A percentile compares a stretch with the other conserved stretches of the same genome.
phyloP scores from a whole-genome alignment of 1,284 basidiomycete genomes.

The Apiotrichum laibachii region DNA sequence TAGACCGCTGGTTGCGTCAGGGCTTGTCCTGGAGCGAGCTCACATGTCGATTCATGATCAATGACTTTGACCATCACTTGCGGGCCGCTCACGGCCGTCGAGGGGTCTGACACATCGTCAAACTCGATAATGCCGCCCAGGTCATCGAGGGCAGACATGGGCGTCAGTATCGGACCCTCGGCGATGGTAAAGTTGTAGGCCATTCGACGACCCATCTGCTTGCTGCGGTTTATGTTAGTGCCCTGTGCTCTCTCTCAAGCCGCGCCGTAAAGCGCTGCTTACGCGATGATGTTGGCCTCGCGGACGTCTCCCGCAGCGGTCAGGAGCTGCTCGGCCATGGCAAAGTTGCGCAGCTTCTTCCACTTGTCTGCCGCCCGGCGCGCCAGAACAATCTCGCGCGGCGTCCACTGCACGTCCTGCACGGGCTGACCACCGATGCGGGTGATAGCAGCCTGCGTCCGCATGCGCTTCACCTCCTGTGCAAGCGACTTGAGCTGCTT shows the following conservation, averaged over 20 bases:
- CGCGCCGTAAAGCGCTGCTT: conserved; percentile 26
- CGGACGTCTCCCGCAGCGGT: conserved; percentile 82
- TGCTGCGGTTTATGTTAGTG: conserved; percentile 55
- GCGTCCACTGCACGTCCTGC: conserved; percentile 77
- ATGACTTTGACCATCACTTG: conserved; percentile 87
- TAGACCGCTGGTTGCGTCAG: conserved; percentile 62
- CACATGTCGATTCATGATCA: conserved; percentile 70
- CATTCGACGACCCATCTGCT: conserved; percentile 78
- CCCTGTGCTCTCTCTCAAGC: conserved; percentile 5
- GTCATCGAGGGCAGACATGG: conserved; percentile 77
- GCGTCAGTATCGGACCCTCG: conserved; percentile 58
- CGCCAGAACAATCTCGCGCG: conserved; percentile 74
- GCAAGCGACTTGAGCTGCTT: conserved; percentile 77
- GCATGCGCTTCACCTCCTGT: conserved; percentile 74
- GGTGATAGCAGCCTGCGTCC: conserved; percentile 73
- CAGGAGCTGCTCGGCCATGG: conserved; percentile 86
- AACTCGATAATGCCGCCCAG: conserved; percentile 86
- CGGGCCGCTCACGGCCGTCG: conserved; percentile 70
- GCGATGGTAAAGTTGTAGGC: conserved; percentile 89
- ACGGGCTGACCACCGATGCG: conserved; percentile 58
- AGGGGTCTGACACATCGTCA: conserved; percentile 82
- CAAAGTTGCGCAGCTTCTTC: conserved; percentile 77
- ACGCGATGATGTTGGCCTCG: conserved; percentile 94
- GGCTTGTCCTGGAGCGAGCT: conserved; percentile 20
- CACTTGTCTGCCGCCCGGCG: conserved; percentile 77